phyloP scores from a whole-genome alignment of 1,284 basidiomycete species.

The Leccinum solheimii region DNA sequence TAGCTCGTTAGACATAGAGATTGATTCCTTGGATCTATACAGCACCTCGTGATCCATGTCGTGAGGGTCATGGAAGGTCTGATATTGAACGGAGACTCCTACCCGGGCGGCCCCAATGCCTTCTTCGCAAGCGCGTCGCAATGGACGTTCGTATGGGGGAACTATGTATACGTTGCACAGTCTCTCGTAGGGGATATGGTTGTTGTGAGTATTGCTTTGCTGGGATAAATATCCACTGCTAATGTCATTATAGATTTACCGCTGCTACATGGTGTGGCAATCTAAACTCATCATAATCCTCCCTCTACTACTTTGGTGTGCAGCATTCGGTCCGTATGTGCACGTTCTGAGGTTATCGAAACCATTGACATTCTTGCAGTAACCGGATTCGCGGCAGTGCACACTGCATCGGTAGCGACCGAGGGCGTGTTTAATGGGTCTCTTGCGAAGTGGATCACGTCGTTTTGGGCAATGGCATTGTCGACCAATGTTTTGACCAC shows the following conservation, averaged over 20 bases:
- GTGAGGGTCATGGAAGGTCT: not conserved
- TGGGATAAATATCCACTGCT: not conserved
- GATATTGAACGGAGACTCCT: not conserved
- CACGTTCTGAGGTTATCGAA: not conserved
- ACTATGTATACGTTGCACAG: not conserved
- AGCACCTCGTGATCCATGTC: constrained; percentile 2
- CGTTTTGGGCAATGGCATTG: constrained; percentile 1
- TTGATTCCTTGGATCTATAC: not conserved
- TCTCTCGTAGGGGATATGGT: not conserved
- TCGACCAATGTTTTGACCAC: not conserved
- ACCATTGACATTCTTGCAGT: not conserved
- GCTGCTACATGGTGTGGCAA: constrained; percentile 1
- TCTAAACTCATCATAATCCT: not conserved
- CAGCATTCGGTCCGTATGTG: not conserved
- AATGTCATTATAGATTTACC: not conserved
- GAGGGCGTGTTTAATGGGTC: not conserved
- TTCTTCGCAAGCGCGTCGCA: not conserved
- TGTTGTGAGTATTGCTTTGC: not conserved
- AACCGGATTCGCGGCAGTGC: not conserved
- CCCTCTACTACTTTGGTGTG: not conserved
- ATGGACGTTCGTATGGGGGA: constrained; percentile 1
- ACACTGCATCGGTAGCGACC: not conserved
- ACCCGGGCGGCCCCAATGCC: not conserved
- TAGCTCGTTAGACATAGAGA: not conserved
- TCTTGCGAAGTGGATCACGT: not conserved